Evolutionary conservation across 805 yeast genomes (phyloP).

Genomic region (Myxozyma vanderwaltii): DNA sequence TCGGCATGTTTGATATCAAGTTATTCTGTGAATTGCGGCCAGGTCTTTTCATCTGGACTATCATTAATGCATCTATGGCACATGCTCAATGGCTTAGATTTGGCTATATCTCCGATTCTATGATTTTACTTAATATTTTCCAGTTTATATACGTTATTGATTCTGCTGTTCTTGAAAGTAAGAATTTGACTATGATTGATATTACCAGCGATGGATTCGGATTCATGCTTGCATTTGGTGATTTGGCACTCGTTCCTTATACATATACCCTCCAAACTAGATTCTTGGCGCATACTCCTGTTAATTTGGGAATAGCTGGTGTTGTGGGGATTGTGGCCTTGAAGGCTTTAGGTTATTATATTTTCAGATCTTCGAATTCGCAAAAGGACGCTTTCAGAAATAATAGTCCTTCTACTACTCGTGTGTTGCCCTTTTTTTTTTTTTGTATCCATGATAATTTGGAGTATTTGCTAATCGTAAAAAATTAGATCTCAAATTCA

Average conservation of each 20-base stretch:
- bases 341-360: slow-evolving; percentile 67
- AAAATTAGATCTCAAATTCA: slow-evolving; percentile 52
- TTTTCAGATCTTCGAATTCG: slow-evolving; percentile 80
- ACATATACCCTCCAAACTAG: slow-evolving; percentile 85
- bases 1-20: slow-evolving; percentile 82
- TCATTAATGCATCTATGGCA: slow-evolving; percentile 70
- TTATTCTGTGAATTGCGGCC: slow-evolving; percentile 93
- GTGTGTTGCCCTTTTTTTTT: slow-evolving; percentile 38
- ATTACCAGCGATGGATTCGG: slow-evolving; percentile 97
- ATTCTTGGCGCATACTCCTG: slow-evolving; percentile 66
- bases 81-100: slow-evolving; percentile 72
- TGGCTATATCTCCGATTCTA: slow-evolving; percentile 69
- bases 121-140: slow-evolving; percentile 64
- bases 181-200: slow-evolving; percentile 91
- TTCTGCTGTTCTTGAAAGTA: slow-evolving; percentile 89
- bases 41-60: slow-evolving; percentile 83
- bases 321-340: slow-evolving; percentile 49
- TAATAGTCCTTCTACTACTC: slow-evolving; percentile 63
- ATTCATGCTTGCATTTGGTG: slow-evolving; percentile 94
- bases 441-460: not conserved
- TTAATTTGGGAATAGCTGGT: slow-evolving; percentile 53
- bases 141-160: slow-evolving; percentile 86
- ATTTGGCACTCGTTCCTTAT: slow-evolving; percentile 89
- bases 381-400: slow-evolving; percentile 83
- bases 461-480: not conserved